These are phyloP conservation scores for Porodaedalea pini DNA, from an alignment of 1,284 basidiomycete genomes.

Conservation along the genomic window DNA sequence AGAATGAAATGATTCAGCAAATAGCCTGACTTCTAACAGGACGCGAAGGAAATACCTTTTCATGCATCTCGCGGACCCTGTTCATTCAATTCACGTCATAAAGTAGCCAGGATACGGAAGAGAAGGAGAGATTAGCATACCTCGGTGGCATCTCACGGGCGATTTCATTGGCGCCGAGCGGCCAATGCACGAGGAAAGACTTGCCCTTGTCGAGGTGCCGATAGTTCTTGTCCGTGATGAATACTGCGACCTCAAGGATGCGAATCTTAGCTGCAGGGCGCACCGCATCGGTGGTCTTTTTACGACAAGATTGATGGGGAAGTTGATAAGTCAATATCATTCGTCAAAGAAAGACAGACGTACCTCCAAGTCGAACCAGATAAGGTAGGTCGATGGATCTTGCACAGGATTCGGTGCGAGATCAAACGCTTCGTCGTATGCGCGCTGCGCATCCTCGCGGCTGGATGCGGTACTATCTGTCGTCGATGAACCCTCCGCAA, in stretches of 20 bases:
- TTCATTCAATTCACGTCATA: too few relatives aligned
- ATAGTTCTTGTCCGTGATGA: conserved; percentile 19
- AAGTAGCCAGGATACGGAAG: neutral
- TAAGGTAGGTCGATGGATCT: conserved; percentile 14
- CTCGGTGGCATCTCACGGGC: conserved; percentile 7
- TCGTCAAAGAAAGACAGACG: neutral
- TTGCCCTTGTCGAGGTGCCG: conserved; percentile 10
- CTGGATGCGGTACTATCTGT: neutral
- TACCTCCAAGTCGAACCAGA: conserved; percentile 21
- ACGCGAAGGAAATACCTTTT: conserved; percentile 5
- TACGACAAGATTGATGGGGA: neutral
- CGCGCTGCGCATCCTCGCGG: neutral
- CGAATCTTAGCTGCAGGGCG: conserved; percentile 7
- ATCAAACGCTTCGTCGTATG: neutral
- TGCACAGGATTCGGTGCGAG: conserved; percentile 5
- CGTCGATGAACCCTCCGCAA: conserved; percentile 1
- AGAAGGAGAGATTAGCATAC: neutral
- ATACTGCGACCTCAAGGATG: conserved; percentile 19
- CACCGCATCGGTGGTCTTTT: conserved; percentile 15
- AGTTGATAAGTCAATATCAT: neutral
- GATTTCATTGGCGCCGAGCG: conserved; percentile 4
- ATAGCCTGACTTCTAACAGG: neutral
- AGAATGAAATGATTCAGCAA: neutral
- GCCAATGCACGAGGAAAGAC: conserved; percentile 20
- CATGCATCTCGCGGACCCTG: conserved; percentile 15